Conservation (phyloP, 805 yeast species). For the Wickerhamomyces alni region DNA sequence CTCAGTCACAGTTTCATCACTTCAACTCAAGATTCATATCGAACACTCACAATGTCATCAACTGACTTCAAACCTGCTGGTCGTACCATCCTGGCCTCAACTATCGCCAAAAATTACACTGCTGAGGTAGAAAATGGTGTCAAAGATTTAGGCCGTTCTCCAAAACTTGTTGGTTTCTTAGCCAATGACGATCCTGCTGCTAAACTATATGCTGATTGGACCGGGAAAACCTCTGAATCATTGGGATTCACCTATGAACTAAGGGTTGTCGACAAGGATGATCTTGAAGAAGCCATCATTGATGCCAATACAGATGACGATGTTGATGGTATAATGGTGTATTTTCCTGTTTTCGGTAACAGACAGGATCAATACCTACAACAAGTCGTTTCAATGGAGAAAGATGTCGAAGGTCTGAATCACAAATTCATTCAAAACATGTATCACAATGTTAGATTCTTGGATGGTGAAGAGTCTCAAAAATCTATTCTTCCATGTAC, state of each 20-base stretch:
- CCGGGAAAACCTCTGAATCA: conserved; percentile 81
- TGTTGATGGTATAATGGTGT: conserved; percentile 92
- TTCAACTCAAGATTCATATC: not conserved
- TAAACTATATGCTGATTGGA: conserved; percentile 91
- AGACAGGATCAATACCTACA: conserved; percentile 93
- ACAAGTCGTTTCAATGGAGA: conserved; percentile 84
- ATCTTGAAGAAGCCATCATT: conserved; percentile 75
- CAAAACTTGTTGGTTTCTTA: conserved; percentile 82
- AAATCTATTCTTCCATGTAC: conserved; percentile 95
- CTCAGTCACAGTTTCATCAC: not conserved
- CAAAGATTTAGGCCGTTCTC: conserved; percentile 45
- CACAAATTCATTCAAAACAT: conserved; percentile 88
- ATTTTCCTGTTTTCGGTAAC: conserved; percentile 95
- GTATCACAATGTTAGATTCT: conserved; percentile 85
- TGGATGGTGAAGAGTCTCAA: conserved; percentile 60
- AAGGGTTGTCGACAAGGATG: conserved; percentile 66
- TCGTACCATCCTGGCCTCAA: conserved; percentile 79
- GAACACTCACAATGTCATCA: conserved; percentile 14
- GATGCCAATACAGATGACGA: conserved; percentile 71
- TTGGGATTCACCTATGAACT: conserved; percentile 84
- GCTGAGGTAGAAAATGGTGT: conserved; percentile 66
- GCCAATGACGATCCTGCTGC: conserved; percentile 97
- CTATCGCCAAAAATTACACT: conserved; percentile 75
- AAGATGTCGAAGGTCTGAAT: conserved; percentile 95
- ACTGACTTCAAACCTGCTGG: conserved; percentile 38